Evolutionary conservation across 257 asterid species (phyloP), one percentile per base, ranked within the genome.

Genomic region (Voacanga thouarsii): DNA sequence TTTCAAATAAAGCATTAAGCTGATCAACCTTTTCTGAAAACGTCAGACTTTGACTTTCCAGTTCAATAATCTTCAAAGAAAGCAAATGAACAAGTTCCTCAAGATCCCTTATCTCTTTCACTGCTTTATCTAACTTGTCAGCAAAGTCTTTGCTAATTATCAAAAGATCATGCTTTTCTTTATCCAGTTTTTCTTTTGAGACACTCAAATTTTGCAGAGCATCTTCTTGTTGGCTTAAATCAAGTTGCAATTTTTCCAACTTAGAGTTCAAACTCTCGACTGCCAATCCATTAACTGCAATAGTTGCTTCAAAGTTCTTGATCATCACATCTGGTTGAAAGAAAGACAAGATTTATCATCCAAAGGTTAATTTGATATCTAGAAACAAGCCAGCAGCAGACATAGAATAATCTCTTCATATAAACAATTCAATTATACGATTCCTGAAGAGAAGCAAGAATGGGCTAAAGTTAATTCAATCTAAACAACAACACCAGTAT

Each of bases 1-100:
- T 82, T 50, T 90, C 98, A 84, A 84, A 92, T 81, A 80, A 86
- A 81, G 79, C 83, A 87, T 82, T 89, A 75, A 93, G 90, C 86
- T 89, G 96, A 72, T 81, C 71, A 83, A 90, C 87, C 83, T 87
- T 86, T 59, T 93, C 89, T 5, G 88, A 87, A 69, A 88, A 89
- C 76, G 86, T 78, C 81, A 87, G 79, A 84, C 97, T 89, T 88
- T 92, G 97, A 78, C 84, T 85, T 80, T 96, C 97, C 89, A 96
- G 80, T 72, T 93, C 92, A 43, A 83, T 79, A 47, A 96, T 79
- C 84, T 86, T 92, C 82, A 70, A 78, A 74, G 92, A 81, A 85
- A 96, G 84, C 84, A 87, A 69, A 71, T 80, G 85, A 78, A 93
- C 88, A 89, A 90, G 87, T 75, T 87, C 91, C 82, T 90, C 89